Evolutionary conservation across 2,329 filamentous ascomycete species (phyloP).

Genomic region (Botrytis hyacinthi): DNA sequence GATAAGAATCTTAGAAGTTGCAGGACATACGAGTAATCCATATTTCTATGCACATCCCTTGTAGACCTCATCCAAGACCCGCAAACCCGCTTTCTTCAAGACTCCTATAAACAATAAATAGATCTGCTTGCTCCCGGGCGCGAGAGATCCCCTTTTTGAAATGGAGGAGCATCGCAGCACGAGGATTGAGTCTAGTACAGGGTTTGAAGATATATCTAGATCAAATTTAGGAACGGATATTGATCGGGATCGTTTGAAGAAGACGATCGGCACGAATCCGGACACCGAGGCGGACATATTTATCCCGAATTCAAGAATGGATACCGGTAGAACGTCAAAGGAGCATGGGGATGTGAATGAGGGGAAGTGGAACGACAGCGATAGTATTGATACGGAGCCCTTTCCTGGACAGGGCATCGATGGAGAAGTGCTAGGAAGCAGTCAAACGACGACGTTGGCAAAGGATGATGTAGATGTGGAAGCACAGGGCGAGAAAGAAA

Average conservation of each 20-base stretch:
- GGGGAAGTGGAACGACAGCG: not conserved
- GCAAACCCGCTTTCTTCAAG: not conserved
- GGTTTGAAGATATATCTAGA: not conserved
- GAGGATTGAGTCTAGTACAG: conserved; percentile 3
- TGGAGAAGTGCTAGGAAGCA: conserved; percentile 3
- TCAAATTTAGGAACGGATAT: not conserved
- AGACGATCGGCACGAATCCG: not conserved
- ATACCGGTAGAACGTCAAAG: not conserved
- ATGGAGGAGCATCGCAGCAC: not conserved
- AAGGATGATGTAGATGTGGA: conserved; percentile 9
- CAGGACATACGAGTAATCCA: conserved; percentile 1
- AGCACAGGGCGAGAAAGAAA: conserved; percentile 9
- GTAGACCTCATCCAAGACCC: not conserved
- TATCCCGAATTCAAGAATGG: not conserved
- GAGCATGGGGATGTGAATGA: not conserved
- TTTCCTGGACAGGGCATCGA: not conserved
- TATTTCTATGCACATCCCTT: conserved; percentile 5
- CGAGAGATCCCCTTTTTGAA: not conserved
- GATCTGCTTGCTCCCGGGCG: not conserved
- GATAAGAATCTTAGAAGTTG: not conserved
- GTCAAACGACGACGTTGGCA: conserved; percentile 9
- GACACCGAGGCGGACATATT: not conserved
- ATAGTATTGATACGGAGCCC: conserved; percentile 10
- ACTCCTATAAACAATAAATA: conserved; percentile 2
- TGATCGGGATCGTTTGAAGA: not conserved